Percentiles rank a stretch among this genome's conserved stretches.
Conservation (phyloP, 345 rosid genomes). For the Anastatica hierochuntica region DNA sequence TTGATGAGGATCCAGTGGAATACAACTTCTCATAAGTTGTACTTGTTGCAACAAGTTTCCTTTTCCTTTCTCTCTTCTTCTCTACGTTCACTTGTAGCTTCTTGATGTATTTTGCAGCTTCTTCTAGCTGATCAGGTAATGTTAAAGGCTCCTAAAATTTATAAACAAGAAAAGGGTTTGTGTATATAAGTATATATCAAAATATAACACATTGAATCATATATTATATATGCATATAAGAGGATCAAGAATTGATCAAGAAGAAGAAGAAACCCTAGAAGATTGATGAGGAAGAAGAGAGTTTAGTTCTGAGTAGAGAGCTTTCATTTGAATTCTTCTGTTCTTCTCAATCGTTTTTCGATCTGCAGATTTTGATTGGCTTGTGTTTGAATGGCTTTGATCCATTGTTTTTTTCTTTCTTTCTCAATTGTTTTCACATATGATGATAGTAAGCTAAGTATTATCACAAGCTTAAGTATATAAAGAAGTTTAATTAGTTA, state of each 20-base stretch:
- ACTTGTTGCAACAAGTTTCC: not conserved
- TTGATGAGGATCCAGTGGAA: constrained; percentile 11
- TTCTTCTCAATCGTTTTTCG: constrained; percentile 25
- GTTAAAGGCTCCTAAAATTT: constrained; percentile 15
- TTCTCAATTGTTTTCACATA: not conserved
- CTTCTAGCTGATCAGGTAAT: constrained; percentile 26
- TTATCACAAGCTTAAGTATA: not conserved
- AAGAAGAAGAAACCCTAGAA: constrained; percentile 19
- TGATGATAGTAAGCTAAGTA: not conserved
- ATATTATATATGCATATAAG: not conserved
- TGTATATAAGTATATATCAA: not conserved
- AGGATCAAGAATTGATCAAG: constrained; percentile 2
- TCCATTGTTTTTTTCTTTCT: constrained; percentile 12
- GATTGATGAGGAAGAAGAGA: constrained; percentile 26
- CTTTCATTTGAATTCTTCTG: constrained; percentile 26
- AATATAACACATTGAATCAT: not conserved
- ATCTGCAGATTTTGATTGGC: constrained; percentile 18
- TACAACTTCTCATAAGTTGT: not conserved
- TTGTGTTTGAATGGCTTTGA: constrained; percentile 12
- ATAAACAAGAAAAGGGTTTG: not conserved
- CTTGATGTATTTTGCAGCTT: constrained; percentile 28
- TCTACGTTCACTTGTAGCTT: constrained; percentile 25
- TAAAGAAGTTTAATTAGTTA: constrained; percentile 9
- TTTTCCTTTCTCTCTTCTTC: constrained; percentile 18
- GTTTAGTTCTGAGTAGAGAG: constrained; percentile 25